A percentile compares a stretch with the other conserved stretches of the same genome.
Evolutionary conservation across 345 rosid genomes (phyloP).

Genomic region (Ceriops tagal): DNA sequence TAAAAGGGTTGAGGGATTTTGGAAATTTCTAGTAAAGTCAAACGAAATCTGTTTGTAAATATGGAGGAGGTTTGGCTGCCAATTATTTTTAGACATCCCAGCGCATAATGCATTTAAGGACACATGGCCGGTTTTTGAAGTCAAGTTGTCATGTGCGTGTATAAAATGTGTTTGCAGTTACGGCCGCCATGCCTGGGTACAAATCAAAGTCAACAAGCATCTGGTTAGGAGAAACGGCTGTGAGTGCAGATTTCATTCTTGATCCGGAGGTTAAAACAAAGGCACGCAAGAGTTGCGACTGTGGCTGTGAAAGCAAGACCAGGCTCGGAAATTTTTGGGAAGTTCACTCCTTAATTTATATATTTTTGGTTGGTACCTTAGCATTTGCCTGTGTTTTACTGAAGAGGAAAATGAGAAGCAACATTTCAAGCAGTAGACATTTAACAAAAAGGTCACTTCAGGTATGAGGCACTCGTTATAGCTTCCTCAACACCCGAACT

Average conservation of each 20-base stretch:
- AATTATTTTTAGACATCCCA: no score
- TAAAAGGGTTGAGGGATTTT: no score
- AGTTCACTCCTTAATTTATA: conserved; percentile 45
- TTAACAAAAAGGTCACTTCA: conserved; percentile 28
- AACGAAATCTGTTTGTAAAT: no score
- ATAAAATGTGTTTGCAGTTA: conserved; percentile 40
- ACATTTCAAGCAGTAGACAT: conserved; percentile 47
- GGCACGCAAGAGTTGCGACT: conserved; percentile 47
- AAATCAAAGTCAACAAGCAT: conserved; percentile 57
- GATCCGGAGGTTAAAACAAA: conserved; percentile 45
- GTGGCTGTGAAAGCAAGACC: conserved; percentile 29
- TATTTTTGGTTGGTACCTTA: conserved; percentile 39
- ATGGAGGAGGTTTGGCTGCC: no score
- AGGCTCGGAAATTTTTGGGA: conserved; percentile 37
- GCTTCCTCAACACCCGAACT: no score
- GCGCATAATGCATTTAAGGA: no score
- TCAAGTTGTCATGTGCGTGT: no score
- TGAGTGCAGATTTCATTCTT: conserved; percentile 66
- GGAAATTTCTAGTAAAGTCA: no score
- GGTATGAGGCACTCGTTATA: conserved; percentile 19
- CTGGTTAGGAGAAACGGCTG: conserved; percentile 62
- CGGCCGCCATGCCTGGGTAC: conserved; percentile 67
- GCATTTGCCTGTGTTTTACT: conserved; percentile 50
- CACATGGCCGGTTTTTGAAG: no score
- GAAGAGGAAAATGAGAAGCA: conserved; percentile 49